Percentiles rank a stretch among this genome's conserved stretches.
Conservation (phyloP, 495 filamentous ascomycete genomes). For the Bacidia rubella region DNA sequence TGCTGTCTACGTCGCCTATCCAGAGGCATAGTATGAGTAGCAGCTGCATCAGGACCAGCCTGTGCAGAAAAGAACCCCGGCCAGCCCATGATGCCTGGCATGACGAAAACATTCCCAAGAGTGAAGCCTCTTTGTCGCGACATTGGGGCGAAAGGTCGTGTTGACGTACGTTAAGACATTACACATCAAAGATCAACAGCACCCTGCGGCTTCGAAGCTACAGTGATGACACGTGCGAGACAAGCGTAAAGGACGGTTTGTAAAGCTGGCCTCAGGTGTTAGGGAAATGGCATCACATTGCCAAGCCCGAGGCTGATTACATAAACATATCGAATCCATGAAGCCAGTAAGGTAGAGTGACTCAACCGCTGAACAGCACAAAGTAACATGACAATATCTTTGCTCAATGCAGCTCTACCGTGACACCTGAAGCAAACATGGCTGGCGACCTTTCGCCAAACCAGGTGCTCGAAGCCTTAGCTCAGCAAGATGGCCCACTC, state of each 20-base stretch:
- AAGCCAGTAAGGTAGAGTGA: too few relatives aligned
- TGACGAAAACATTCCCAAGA: slow-evolving; percentile 10
- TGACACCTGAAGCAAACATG: slow-evolving; percentile 4
- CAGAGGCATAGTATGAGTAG: slow-evolving; percentile 6
- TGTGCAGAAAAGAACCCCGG: slow-evolving; percentile 4
- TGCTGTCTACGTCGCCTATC: slow-evolving; percentile 8
- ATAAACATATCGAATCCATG: too few relatives aligned
- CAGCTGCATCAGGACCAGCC: slow-evolving; percentile 6
- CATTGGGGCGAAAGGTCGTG: slow-evolving; percentile 8
- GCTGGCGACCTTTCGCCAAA: slow-evolving; percentile 1
- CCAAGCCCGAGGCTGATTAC: background rate
- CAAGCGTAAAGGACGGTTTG: too few relatives aligned
- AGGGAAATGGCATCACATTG: background rate
- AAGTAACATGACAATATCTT: background rate
- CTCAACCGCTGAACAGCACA: background rate
- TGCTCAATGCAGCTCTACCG: background rate
- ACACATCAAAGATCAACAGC: background rate
- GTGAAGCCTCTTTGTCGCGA: background rate
- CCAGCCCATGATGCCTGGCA: slow-evolving; percentile 7
- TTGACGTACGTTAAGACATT: background rate
- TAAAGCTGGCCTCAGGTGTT: background rate
- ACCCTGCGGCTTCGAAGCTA: too few relatives aligned
- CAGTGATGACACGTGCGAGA: too few relatives aligned
- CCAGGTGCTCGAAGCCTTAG: slow-evolving; percentile 53
- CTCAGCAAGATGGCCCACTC: slow-evolving; percentile 47